Evolutionary conservation across 352 stramenopile species (phyloP).

Genomic region (Pythium plurisporium): DNA sequence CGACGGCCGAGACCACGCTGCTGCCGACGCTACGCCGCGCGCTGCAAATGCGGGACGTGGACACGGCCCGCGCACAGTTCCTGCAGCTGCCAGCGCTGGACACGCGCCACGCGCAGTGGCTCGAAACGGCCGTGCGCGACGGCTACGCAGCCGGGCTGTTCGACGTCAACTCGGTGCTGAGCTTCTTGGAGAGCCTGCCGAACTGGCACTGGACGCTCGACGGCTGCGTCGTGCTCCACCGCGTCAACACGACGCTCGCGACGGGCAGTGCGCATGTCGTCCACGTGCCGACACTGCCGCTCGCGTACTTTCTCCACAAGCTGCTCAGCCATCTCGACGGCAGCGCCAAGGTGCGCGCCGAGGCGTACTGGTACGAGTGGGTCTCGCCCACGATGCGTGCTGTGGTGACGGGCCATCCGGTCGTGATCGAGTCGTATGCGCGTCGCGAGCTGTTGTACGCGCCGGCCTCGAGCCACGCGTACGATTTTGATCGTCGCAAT

Average conservation of each 20-base stretch:
- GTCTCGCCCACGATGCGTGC: slow-evolving; percentile 29
- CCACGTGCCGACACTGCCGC: slow-evolving; percentile 50
- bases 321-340: slow-evolving; percentile 62
- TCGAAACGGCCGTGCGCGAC: slow-evolving; percentile 56
- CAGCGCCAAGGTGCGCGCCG: slow-evolving; percentile 23
- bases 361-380: slow-evolving; percentile 24
- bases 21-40: slow-evolving; percentile 12
- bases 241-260: slow-evolving; percentile 41
- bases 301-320: slow-evolving; percentile 68
- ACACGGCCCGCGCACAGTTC: slow-evolving; percentile 47
- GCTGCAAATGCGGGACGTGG: slow-evolving; percentile 53
- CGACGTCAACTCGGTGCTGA: slow-evolving; percentile 58
- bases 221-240: slow-evolving; percentile 59
- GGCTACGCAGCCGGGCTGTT: slow-evolving; percentile 61
- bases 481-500: slow-evolving; percentile 32
- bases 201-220: slow-evolving; percentile 72
- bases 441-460: slow-evolving; percentile 28
- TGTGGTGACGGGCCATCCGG: slow-evolving; percentile 28
- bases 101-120: slow-evolving; percentile 27
- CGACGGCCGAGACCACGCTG: slow-evolving; percentile 6
- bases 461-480: slow-evolving; percentile 21
- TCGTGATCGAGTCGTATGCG: slow-evolving; percentile 21
- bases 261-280: slow-evolving; percentile 25
- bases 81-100: slow-evolving; percentile 57
- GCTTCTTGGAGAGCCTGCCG: slow-evolving; percentile 61